Evolutionary conservation across 306 rosid genomes (phyloP).

Genomic region (Lathyrus sativus): DNA sequence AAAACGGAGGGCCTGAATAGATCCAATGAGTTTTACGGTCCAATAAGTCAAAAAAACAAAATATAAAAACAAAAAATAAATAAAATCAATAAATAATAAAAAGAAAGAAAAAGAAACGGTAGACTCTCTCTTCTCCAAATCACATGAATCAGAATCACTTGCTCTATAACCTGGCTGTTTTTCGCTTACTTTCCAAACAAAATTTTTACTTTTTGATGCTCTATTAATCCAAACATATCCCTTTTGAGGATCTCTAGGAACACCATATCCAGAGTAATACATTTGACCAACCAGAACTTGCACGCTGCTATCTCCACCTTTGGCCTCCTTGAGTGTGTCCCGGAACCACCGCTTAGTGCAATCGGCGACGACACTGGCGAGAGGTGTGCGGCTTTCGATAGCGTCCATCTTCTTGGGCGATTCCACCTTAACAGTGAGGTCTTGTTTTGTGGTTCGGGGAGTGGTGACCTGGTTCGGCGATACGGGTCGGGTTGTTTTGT

Average conservation of each 20-base stretch:
- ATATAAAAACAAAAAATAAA: no score
- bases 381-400: constrained; percentile 52
- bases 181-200: constrained; percentile 57
- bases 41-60: no score
- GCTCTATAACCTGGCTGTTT: constrained; percentile 80
- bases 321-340: constrained; percentile 82
- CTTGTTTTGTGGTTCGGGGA: constrained; percentile 37
- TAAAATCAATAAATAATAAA: no score
- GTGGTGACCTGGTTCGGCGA: constrained; percentile 43
- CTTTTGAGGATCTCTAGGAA: constrained; percentile 61
- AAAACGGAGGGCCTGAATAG: no score
- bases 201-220: constrained; percentile 56
- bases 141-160: constrained; percentile 80
- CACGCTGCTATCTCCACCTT: constrained; percentile 63
- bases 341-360: constrained; percentile 82
- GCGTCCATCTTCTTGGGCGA: constrained; percentile 46
- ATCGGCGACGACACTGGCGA: constrained; percentile 69
- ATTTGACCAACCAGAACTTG: constrained; percentile 80
- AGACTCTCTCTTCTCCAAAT: constrained; percentile 41
- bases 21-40: no score
- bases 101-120: no score
- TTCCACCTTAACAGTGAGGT: constrained; percentile 39
- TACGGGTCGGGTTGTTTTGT: constrained; percentile 41
- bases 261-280: constrained; percentile 80
- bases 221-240: constrained; percentile 71